Evolutionary conservation across 2,329 filamentous ascomycete genomes (phyloP).

Genomic region (Dactylellina cionopaga): DNA sequence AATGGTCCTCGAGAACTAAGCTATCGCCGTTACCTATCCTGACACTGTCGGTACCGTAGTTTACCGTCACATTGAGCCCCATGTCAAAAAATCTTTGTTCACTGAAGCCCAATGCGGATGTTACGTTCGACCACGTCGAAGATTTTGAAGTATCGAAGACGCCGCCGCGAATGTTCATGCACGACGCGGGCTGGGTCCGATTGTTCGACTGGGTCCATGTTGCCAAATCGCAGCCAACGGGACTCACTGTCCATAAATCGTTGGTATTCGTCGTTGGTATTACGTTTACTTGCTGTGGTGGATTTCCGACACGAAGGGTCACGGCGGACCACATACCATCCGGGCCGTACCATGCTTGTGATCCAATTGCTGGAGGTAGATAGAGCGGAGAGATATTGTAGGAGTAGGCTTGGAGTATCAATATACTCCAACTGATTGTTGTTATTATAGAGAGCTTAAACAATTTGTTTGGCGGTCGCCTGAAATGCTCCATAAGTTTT

Average conservation of each 20-base stretch:
- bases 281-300: constrained; percentile 26
- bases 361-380: constrained; percentile 20
- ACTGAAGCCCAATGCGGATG: constrained; percentile 4
- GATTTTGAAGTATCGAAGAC: constrained; percentile 27
- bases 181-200: not conserved
- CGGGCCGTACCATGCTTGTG: constrained; percentile 36
- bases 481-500: not conserved
- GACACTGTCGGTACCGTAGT: constrained; percentile 29
- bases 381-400: constrained; percentile 14
- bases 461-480: not conserved
- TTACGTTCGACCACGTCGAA: constrained; percentile 25
- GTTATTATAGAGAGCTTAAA: not conserved
- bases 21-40: constrained; percentile 19
- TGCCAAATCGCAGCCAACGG: constrained; percentile 7
- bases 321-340: constrained; percentile 46
- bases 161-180: constrained; percentile 12
- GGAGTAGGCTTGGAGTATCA: not conserved
- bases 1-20: constrained; percentile 17
- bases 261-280: constrained; percentile 25
- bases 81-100: constrained; percentile 32
- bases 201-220: constrained; percentile 7
- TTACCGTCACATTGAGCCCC: constrained; percentile 17
- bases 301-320: constrained; percentile 35
- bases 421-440: not conserved
- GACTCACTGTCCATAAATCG: constrained; percentile 19